Conservation (phyloP, 345 rosid genomes). For the Noccaea caerulescens region DNA sequence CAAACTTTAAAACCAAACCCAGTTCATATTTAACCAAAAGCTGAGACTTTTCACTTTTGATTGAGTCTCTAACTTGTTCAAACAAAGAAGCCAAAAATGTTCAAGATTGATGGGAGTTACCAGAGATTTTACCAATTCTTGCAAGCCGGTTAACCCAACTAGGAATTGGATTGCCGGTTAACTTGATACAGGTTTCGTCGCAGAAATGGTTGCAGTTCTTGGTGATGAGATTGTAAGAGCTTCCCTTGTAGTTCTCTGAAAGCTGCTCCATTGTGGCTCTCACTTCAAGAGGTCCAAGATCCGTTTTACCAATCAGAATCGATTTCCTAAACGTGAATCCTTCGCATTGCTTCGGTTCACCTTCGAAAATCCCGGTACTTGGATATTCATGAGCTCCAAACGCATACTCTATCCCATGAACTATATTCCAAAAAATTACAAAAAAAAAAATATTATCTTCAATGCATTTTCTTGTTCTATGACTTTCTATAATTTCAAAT, state of each 20-base stretch:
- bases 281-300: conserved; percentile 62
- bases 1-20: conserved; percentile 1
- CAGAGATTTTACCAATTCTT: conserved; percentile 71
- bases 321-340: conserved; percentile 89
- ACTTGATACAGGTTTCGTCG: conserved; percentile 73
- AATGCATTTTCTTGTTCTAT: neutral
- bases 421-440: conserved; percentile 47
- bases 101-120: conserved; percentile 26
- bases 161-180: conserved; percentile 88
- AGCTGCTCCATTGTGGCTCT: conserved; percentile 82
- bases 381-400: conserved; percentile 96
- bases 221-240: conserved; percentile 83
- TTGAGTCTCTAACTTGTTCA: too few relatives aligned
- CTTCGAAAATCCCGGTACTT: conserved; percentile 94
- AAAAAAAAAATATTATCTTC: neutral
- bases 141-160: conserved; percentile 98
- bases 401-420: conserved; percentile 93
- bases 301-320: conserved; percentile 87
- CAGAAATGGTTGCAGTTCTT: conserved; percentile 99
- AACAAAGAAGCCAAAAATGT: neutral
- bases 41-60: too few relatives aligned
- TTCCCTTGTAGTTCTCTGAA: conserved; percentile 74
- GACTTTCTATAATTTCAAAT: neutral
- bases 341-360: conserved; percentile 86
- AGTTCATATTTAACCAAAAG: conserved; percentile 15